Evolutionary conservation across 805 yeast species (phyloP), one percentile per base, ranked within the genome.

Genomic region (Metschnikowia borealis): DNA sequence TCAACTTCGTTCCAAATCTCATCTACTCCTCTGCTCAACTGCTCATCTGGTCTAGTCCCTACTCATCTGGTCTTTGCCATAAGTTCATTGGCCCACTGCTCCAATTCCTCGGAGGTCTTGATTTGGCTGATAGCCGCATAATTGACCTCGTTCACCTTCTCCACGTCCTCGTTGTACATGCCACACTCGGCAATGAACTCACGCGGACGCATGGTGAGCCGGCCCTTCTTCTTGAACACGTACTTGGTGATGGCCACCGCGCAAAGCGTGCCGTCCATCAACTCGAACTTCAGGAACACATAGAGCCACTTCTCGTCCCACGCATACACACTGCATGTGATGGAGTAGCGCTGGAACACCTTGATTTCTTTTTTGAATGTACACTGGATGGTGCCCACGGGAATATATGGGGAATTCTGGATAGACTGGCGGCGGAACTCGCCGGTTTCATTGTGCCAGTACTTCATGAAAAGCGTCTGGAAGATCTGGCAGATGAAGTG

Each of bases 241-340:
- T 89, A 85, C 65, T 85, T 89, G 8, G 96, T 85, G 23, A 89
- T 63, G 1, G 85, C 81, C 18, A 82, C 69, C 0, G 89, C 82
- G 58, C 82, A 77, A 26, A 78, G 55, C 32, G 59, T 58, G 37
- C 67, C 63, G 40, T 38, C 41, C 3, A 48, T 8, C 32, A 52
- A 51, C 38, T 60, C 61, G 61, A 89, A 89, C 59, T 80, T 77
- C 38, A 86, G 80, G 21, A 86, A 55, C 11, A 88, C 78, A 62
- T 82, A 90, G 13, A 91, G 59, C 96, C 97, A 89, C 66, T 90
- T 91, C 33, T 79, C 74, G 68, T 88, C 94, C 96, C 96, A 90
- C 6, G 92, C 85, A 5, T 87, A 63, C 17, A 91, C 76, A 36
- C 81, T 71, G 2, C 86, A 77, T 34, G 72, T 70, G 20, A 91